Evolutionary conservation across 1,284 basidiomycete genomes (phyloP), one percentile per base, ranked within the genome.

Genomic region (Apiotrichum siamense): DNA sequence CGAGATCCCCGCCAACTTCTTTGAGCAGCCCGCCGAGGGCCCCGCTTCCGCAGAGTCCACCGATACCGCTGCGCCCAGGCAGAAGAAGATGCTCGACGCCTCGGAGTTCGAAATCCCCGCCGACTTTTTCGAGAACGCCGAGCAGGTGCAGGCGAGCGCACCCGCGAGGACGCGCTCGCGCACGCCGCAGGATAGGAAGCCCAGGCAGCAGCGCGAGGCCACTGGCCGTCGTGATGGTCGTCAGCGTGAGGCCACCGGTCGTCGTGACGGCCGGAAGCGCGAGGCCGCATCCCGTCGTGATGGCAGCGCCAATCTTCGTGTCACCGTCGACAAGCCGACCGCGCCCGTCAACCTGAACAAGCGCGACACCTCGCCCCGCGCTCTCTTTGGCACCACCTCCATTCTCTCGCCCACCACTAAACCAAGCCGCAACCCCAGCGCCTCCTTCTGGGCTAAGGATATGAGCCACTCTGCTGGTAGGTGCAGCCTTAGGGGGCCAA

Each of bases 361-460:
- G 35, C 37, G 42, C 36, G 46, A 48, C 26, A 35, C 32, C 11
- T 42, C 43, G 13, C 17, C 35, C 10, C 24, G 10, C 15, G 23
- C 24, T 15, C 45, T 55, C 13, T 55, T 55, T 18, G 53, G 53
- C 32, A 3, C 20, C 17, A 20, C 24, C 18, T 23, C 36, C 9
- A n/a, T 55, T 29, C 37, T 55, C 24, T 39, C 15, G 11, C 27
- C 31, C 7, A 11, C 25, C 27, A 27, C 24, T 10, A 17, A 3
- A 3, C 13, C 45, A 7, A 29, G 39, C 13, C 21, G 18, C 15
- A 29, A 46, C 42, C 24, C 51, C 32, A 15, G 13, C 3, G 17
- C 37, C 17, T 26, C 24, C 20, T 52, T 51, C 37, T 60, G 56
- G 56, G 58, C 60, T 7, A 55, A 55, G 33, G 59, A 48, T 17